These are phyloP conservation scores for Tremellales sp. DNA, from an alignment of 1,284 basidiomycete genomes.

Conservation along the genomic window DNA sequence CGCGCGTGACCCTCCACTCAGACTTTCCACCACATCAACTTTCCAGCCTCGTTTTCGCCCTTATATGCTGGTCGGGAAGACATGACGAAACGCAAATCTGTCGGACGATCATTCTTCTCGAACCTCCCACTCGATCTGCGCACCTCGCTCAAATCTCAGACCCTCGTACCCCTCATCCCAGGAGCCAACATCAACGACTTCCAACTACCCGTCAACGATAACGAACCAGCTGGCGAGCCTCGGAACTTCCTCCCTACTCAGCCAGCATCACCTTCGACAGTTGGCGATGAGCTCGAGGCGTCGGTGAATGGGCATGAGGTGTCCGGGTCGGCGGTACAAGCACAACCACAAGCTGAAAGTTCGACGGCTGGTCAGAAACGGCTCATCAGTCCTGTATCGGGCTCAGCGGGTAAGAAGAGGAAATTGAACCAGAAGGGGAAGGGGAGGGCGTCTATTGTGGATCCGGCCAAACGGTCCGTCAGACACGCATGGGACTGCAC, in stretches of 20 bases:
- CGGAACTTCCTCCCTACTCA: conserved; percentile 16
- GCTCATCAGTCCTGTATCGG: too few species aligned
- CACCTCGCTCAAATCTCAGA: conserved; percentile 26
- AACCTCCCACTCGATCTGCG: conserved; percentile 36
- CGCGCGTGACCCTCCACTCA: too few species aligned
- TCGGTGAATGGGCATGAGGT: too few species aligned
- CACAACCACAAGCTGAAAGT: too few species aligned
- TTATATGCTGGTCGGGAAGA: too few species aligned
- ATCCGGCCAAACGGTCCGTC: conserved; percentile 11
- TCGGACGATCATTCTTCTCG: conserved; percentile 32
- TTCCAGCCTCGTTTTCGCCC: too few species aligned
- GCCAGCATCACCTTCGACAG: conserved; percentile 7
- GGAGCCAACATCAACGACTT: neutral
- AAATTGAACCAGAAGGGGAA: conserved; percentile 12
- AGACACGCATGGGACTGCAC: conserved; percentile 58
- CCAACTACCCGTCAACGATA: conserved; percentile 2
- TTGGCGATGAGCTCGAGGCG: neutral
- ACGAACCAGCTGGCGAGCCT: neutral
- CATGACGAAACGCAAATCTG: conserved; percentile 7
- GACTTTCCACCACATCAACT: too few species aligned
- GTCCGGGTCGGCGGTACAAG: too few species aligned
- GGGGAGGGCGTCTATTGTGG: conserved; percentile 3
- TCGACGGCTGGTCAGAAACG: too few species aligned
- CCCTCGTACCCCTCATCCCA: neutral
- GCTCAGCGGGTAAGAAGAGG: too few species aligned